Conservation (phyloP, 805 yeast genomes). For the Metschnikowia kunwiensis region DNA sequence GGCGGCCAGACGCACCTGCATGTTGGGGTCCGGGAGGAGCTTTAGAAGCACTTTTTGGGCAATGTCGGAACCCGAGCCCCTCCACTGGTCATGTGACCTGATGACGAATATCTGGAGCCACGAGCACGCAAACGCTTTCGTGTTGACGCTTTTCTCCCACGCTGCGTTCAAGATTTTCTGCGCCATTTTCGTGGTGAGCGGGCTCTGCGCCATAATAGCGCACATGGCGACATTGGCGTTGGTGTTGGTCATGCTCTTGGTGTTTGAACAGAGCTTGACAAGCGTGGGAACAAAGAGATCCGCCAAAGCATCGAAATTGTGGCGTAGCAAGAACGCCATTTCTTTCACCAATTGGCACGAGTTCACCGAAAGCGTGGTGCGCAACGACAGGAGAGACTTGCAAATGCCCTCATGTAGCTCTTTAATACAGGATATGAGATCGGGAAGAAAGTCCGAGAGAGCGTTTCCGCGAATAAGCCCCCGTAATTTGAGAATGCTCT, state of each 20-base stretch:
- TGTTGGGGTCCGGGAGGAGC: conserved; percentile 76
- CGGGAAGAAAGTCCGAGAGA: conserved; percentile 33
- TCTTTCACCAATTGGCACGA: conserved; percentile 81
- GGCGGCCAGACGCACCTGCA: conserved; percentile 72
- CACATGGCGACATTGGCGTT: conserved; percentile 55
- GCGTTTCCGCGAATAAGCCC: conserved; percentile 59
- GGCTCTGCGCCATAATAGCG: conserved; percentile 53
- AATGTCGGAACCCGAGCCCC: conserved; percentile 30
- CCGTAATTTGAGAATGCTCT: conserved; percentile 54
- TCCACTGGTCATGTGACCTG: conserved; percentile 39
- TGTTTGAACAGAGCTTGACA: conserved; percentile 52
- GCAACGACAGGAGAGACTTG: conserved; percentile 65
- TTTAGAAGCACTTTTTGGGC: conserved; percentile 52
- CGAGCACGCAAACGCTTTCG: conserved; percentile 63
- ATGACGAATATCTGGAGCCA: conserved; percentile 67
- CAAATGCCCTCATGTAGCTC: conserved; percentile 51
- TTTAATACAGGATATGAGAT: conserved; percentile 31
- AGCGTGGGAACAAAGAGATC: conserved; percentile 50
- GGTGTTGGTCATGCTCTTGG: conserved; percentile 62
- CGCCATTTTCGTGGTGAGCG: conserved; percentile 51
- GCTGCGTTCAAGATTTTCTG: conserved; percentile 50
- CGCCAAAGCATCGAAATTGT: conserved; percentile 43
- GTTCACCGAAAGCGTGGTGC: conserved; percentile 78
- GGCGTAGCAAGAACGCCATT: conserved; percentile 40
- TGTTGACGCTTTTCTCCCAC: conserved; percentile 66